Evolutionary conservation across 805 yeast species (phyloP).

Genomic region (Wickerhamomyces bovis): DNA sequence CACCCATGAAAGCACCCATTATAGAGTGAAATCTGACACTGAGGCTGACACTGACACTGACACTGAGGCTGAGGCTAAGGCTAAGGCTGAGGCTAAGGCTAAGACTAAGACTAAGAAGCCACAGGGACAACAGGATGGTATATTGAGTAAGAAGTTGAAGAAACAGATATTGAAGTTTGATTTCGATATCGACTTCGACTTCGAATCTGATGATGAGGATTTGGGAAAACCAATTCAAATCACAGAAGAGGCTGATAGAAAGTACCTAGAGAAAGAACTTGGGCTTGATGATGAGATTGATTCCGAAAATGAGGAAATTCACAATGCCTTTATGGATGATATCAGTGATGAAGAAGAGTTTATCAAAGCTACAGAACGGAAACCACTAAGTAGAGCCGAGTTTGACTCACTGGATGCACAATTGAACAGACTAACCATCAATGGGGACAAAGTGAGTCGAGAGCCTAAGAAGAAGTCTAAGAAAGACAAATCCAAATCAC

Average conservation of each 20-base stretch:
- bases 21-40: too few relatives aligned
- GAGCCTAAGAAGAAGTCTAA: background rate
- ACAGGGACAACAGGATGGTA: background rate
- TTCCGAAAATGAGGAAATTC: background rate
- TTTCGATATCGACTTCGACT: slow-evolving; percentile 9
- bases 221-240: background rate
- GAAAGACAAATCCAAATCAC: background rate
- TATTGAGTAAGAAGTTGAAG: slow-evolving; percentile 8
- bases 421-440: background rate
- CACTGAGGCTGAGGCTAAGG: too few relatives aligned
- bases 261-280: background rate
- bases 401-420: slow-evolving; percentile 10
- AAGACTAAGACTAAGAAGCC: background rate
- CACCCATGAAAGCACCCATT: background rate
- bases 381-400: slow-evolving; percentile 6
- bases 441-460: background rate
- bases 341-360: slow-evolving; percentile 1
- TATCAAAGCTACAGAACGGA: background rate
- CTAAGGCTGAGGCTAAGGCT: too few relatives aligned
- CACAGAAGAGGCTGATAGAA: too few relatives aligned
- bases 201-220: background rate
- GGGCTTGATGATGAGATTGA: background rate
- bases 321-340: background rate
- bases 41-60: too few relatives aligned
- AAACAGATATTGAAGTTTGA: slow-evolving; percentile 18